Conservation (phyloP, 192 early-diverging fungal genomes). For the Rhizophlyctis rosea region DNA sequence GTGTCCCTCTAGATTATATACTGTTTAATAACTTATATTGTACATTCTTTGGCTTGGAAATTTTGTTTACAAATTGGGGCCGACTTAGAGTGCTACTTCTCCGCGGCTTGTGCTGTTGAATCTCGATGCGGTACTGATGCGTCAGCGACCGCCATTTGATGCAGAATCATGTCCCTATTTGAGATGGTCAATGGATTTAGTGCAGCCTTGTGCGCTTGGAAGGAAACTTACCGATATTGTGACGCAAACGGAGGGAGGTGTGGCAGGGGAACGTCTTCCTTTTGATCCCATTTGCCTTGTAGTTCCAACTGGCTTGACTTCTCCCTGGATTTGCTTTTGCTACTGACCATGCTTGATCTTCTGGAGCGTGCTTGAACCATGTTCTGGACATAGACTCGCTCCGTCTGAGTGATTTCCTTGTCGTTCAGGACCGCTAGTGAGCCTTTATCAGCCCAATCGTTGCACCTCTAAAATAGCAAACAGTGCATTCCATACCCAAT, state of each 20-base stretch:
- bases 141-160: too few relatives aligned
- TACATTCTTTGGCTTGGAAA: too few relatives aligned
- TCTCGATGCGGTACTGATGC: too few relatives aligned
- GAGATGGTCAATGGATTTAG: neutral
- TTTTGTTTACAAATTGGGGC: too few relatives aligned
- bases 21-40: too few relatives aligned
- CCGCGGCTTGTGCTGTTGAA: too few relatives aligned
- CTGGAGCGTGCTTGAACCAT: slow-evolving; percentile 26
- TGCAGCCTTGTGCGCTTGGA: neutral
- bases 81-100: too few relatives aligned
- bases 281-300: neutral
- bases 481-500: slow-evolving; percentile 19
- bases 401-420: slow-evolving; percentile 39
- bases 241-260: slow-evolving; percentile 51
- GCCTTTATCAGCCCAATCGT: neutral
- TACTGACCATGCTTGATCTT: slow-evolving; percentile 6
- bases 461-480: neutral
- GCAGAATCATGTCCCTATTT: neutral
- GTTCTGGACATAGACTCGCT: slow-evolving; percentile 39
- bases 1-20: too few relatives aligned
- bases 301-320: neutral
- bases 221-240: slow-evolving; percentile 44
- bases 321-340: slow-evolving; percentile 13
- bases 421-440: slow-evolving; percentile 36
- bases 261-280: slow-evolving; percentile 33